Evolutionary conservation across 352 stramenopile species (phyloP), one percentile per base, ranked within the genome.

Genomic region (Peronospora farinosa): DNA sequence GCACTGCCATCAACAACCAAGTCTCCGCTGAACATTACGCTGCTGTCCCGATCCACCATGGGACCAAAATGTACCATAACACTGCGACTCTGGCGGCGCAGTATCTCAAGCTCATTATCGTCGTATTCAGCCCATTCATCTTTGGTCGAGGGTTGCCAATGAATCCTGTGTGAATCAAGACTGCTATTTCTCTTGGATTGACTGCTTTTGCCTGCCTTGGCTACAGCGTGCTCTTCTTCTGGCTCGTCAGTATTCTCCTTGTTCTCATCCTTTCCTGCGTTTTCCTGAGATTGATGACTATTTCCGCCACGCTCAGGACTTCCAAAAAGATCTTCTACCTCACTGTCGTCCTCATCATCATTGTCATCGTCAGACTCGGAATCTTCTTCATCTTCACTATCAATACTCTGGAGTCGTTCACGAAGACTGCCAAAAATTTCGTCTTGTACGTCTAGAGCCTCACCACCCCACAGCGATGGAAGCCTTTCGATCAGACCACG

Each of bases 81-180:
- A 15, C 59, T 78, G 13, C 73, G 72, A 53, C 78, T 87, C 35
- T 86, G 69, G 3, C 78, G 69, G 1, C 72, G 78, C 37, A 87
- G 47, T 10, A 74, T 60, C 60, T 86, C 75, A 37, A 85, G 71
- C 42, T 88, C 73, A 37, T 74, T 54, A 16, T 85, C 73, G 35
- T 86, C 79, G 23, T 81, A 54, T 8, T 85, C 74, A 44, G 83
- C 76, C 35, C 80, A 77, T 28, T 84, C 71, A 19, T 84, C 73
- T 39, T 69, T 70, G 5, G 63, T 77, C 13, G 75, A 84, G 1
- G 69, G 44, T 11, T 63, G 49, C 7, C 49, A 49, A 17, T 65
- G 37, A 10, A 57, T 46, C 8, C 53, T 60, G 0, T 46, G 51
- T 3, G 40, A 32, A 5, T 16, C 39, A 23, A 50, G 23, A 7